Evolutionary conservation across 139 green algal genomes (phyloP), one percentile per base, ranked within the genome.

Genomic region (Coelastrella sp.): DNA sequence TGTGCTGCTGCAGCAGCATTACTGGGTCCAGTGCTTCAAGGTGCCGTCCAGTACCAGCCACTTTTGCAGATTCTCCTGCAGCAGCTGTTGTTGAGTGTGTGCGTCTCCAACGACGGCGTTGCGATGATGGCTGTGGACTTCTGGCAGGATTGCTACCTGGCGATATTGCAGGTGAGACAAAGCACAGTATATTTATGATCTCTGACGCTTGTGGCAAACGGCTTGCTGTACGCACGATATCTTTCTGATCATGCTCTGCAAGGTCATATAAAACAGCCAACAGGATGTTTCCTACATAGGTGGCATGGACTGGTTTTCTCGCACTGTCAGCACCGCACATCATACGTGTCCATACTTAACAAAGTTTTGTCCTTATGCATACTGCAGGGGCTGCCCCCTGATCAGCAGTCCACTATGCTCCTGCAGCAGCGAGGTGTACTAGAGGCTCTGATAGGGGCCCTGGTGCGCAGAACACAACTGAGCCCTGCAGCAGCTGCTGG

Each of bases 391-490:
- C 59, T 73, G 23, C 62, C 57, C 62, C 63, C 43, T n/a, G 81
- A 83, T n/a, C 59, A 71, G 69, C 34, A 50, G 34, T 2, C 19
- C 48, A 40, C 4, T 21, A 27, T 81, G 48, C 48, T 68, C 6
- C 13, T 15, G 32, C 59, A 64, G 59, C 90, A 93, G 63, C 72
- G 60, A 21, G 64, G 60, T n/a, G 77, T 93, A 82, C 88, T 93
- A 45, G 80, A 88, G 35, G 83, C 83, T 45, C 84, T 95, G 79
- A 80, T 81, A 60, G 67, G 57, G 23, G 84, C 71, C 21, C 81
- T 95, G 63, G 86, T 95, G 78, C 69, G 80, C 59, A 79, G 91
- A 15, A 87, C 90, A 30, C 69, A 79, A 17, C 89, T 94, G 34
- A 57, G 66, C 3, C 68, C 82, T 0, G 74, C 64, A 17, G 81